Evolutionary conservation across 331 rosid species (phyloP).

Genomic region (Quercus phellos): DNA sequence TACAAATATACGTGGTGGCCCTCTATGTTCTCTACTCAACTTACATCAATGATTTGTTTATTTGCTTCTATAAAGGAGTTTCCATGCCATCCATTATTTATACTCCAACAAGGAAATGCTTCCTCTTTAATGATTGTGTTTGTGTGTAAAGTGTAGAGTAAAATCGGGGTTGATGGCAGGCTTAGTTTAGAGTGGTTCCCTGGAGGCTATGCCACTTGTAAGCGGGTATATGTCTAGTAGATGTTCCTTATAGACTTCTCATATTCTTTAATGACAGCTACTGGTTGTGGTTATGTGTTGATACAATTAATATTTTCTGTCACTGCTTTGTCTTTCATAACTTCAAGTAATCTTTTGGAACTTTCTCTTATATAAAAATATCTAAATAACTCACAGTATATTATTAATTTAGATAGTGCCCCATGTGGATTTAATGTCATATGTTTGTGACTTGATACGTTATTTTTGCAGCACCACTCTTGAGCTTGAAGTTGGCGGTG

Average conservation of each 20-base stretch:
- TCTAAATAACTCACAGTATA: background rate
- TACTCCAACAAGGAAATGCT: background rate
- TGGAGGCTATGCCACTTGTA: background rate
- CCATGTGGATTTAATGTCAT: conserved; percentile 1
- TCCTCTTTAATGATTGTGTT: background rate
- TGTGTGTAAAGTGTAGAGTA: background rate
- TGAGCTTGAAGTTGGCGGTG: conserved; percentile 94
- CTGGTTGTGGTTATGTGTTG: background rate
- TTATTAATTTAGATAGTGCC: background rate
- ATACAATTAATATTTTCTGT: background rate
- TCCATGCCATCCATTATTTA: too few relatives aligned
- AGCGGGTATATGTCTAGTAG: background rate
- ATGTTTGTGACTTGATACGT: conserved; percentile 25
- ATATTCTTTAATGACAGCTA: background rate
- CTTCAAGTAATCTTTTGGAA: background rate
- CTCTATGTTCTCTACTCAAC: too few relatives aligned
- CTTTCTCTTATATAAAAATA: background rate
- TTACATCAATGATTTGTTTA: too few relatives aligned
- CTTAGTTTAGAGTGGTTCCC: background rate
- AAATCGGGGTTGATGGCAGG: background rate
- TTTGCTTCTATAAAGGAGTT: too few relatives aligned
- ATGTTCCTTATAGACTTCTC: background rate
- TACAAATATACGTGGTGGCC: too few relatives aligned
- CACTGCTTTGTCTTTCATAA: background rate
- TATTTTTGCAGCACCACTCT: conserved; percentile 64